Conservation (phyloP, 1,139 yeast genomes). For the Saccharomyces hybrid region DNA sequence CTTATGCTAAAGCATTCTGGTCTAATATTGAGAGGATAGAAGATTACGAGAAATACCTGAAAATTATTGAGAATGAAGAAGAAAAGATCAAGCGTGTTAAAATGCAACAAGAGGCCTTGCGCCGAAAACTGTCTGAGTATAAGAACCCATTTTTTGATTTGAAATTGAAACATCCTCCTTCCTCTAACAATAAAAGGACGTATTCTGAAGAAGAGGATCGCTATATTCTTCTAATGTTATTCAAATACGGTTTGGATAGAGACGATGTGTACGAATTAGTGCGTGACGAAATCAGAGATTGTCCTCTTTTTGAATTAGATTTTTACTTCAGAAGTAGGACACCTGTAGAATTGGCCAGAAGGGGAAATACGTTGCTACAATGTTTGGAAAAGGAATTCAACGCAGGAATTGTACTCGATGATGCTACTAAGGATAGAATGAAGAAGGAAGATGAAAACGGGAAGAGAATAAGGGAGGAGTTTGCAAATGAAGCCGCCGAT, state of each 20-base stretch:
- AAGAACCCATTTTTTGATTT: conserved; percentile 60
- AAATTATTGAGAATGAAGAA: conserved; percentile 70
- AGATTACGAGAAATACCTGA: conserved; percentile 60
- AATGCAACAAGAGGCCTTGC: conserved; percentile 58
- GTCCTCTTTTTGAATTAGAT: conserved; percentile 60
- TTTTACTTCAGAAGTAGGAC: conserved; percentile 66
- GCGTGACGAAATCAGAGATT: conserved; percentile 52
- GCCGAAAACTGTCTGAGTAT: conserved; percentile 56
- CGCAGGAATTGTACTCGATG: conserved; percentile 20
- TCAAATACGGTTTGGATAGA: conserved; percentile 58
- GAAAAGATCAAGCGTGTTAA: conserved; percentile 53
- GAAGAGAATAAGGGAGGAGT: conserved; percentile 20
- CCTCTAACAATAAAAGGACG: conserved; percentile 50
- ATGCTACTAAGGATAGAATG: conserved; percentile 23
- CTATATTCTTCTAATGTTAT: conserved; percentile 56
- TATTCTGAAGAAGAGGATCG: conserved; percentile 73
- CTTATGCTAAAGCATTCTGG: conserved; percentile 67
- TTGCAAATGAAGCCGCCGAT: conserved; percentile 12
- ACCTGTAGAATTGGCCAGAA: conserved; percentile 54
- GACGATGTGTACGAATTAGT: conserved; percentile 59
- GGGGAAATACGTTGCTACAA: conserved; percentile 59
- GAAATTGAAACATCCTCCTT: conserved; percentile 52
- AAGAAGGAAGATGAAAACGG: conserved; percentile 26
- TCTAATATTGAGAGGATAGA: conserved; percentile 54
- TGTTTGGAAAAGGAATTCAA: conserved; percentile 56